These are phyloP conservation scores for Amyloporia xantha DNA, from an alignment of 768 basidiomycete species.

Conservation along the genomic window DNA sequence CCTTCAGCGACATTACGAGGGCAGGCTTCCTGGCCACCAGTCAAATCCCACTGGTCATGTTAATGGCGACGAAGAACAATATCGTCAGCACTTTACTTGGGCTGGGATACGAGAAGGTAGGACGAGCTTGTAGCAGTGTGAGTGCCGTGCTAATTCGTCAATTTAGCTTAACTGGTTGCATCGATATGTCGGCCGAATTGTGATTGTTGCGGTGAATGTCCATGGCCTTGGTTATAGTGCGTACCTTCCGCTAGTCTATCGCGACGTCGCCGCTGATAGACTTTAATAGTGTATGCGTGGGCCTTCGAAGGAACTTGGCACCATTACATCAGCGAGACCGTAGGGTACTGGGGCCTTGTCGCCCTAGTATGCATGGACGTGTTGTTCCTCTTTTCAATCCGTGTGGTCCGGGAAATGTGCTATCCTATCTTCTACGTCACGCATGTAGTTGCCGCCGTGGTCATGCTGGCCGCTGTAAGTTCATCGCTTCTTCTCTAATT, in stretches of 20 bases:
- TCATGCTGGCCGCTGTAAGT: conserved; percentile 24
- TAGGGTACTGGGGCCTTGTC: conserved; percentile 15
- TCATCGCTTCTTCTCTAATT: not conserved
- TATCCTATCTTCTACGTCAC: conserved; percentile 31
- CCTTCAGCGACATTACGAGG: conserved; percentile 44
- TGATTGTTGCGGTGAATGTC: conserved; percentile 35
- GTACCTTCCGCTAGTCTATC: conserved; percentile 11
- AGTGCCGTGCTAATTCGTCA: not conserved
- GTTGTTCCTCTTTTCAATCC: conserved; percentile 30
- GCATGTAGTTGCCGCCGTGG: conserved; percentile 31
- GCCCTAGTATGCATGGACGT: conserved; percentile 24
- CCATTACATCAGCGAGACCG: too few species aligned
- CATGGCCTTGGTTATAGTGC: conserved; percentile 37
- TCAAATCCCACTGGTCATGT: conserved; percentile 61
- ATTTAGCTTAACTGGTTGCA: conserved; percentile 37
- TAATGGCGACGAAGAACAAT: conserved; percentile 66
- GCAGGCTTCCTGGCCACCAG: conserved; percentile 48
- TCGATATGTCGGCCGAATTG: conserved; percentile 41
- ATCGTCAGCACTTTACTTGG: conserved; percentile 52
- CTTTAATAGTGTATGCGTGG: not conserved
- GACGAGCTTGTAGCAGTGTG: not conserved
- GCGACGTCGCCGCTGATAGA: too few species aligned
- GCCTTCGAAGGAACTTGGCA: not conserved
- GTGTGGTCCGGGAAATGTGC: conserved; percentile 24
- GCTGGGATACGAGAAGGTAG: conserved; percentile 61